Evolutionary conservation across 768 basidiomycete species (phyloP), one percentile per base, ranked within the genome.

Genomic region (Rhizopogon vesiculosus): DNA sequence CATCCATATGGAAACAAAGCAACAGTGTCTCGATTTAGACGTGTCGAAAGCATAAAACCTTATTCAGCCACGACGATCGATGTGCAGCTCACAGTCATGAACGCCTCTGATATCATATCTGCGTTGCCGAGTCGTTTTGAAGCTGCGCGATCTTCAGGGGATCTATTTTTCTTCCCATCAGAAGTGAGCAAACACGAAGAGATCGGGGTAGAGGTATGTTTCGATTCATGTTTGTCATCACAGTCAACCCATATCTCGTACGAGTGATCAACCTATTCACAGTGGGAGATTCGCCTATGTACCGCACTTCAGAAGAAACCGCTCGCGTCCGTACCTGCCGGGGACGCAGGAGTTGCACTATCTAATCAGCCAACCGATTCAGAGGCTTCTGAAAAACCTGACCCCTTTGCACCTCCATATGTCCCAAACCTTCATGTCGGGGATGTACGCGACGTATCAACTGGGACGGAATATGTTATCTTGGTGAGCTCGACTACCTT

Each of bases 351-450:
- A 44, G 66, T 56, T 58, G 64, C 55, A 50, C 58, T 53, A 61
- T 54, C 54, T 59, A 70, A 59, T 42, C 65, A 69, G 43, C 44
- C 65, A n/a, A 56, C 56, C 29, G 6, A 29, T 3, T 49, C 59
- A 10, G 56, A 64, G 42, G 60, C 45, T 18, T 58, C 67, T 50
- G 70, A 68, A 54, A 75, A 74, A 42, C 64, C 64, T 22, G 84
- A 93, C 63, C 93, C 93, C 0, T 96, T 98, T 69, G 73, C 79
- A n/a, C 89, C 91, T 5, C 95, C 95, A 5, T 97, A 95, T 66
- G 83, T 83, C 48, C 76, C 80, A 7, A 85, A 87, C 53, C 76
- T 98, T 13, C 80, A 81, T 61, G 72, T 97, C 1, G 93, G 91
- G 0, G 87, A 90, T 59, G 67, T 96, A 49, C 39, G 62, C 51